Evolutionary conservation across 108 stramenopile genomes (phyloP).

Genomic region (Cyclotella choctawhatcheeana): DNA sequence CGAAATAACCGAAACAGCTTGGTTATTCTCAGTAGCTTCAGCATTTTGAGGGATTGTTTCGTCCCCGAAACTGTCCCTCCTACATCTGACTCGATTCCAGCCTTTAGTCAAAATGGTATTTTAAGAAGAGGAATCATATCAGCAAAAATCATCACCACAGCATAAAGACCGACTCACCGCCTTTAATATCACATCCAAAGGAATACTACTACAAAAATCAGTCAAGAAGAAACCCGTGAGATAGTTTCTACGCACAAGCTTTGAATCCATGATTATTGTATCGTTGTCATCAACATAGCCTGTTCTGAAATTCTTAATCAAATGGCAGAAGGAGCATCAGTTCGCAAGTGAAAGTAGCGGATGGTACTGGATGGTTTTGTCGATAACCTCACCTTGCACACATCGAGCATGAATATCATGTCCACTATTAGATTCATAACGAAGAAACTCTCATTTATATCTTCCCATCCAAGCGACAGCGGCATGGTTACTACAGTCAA

Average conservation of each 20-base stretch:
- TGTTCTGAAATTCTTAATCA: conserved; percentile 75
- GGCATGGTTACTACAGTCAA: conserved; percentile 62
- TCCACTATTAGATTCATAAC: conserved; percentile 61
- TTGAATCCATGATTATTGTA: conserved; percentile 52
- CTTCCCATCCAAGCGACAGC: conserved; percentile 63
- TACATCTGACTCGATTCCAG: conserved; percentile 41
- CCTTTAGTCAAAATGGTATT: conserved; percentile 9
- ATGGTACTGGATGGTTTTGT: too few relatives aligned
- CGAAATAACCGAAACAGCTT: conserved; percentile 71
- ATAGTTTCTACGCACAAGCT: conserved; percentile 57
- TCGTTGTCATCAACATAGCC: conserved; percentile 63
- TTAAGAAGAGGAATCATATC: not conserved
- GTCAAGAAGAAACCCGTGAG: conserved; percentile 64
- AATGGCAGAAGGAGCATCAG: too few relatives aligned
- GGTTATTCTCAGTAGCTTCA: conserved; percentile 60
- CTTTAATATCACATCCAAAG: conserved; percentile 53
- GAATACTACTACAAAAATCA: conserved; percentile 63
- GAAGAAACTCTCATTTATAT: conserved; percentile 47
- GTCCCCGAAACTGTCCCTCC: conserved; percentile 51
- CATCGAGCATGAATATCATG: conserved; percentile 65
- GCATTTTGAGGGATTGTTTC: conserved; percentile 58
- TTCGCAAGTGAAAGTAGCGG: too few relatives aligned
- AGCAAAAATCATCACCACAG: not conserved
- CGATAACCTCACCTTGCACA: too few relatives aligned
- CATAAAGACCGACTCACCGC: conserved; percentile 21